Conservation (phyloP, 352 stramenopile species). For the Phytophthora meadii region DNA sequence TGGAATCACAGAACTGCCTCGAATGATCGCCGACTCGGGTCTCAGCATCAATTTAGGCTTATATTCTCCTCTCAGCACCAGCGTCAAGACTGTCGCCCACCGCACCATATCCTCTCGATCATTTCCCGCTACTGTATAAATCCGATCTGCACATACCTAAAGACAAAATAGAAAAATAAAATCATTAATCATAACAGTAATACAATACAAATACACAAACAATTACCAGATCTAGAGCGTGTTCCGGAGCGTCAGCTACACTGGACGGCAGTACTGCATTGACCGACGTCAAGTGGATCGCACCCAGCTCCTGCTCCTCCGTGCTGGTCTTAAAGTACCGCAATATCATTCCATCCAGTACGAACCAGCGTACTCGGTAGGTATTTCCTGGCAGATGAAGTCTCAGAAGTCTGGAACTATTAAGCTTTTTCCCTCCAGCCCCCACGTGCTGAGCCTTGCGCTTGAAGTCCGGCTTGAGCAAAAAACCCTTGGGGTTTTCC, state of each 20-base stretch:
- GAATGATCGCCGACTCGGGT: slow-evolving; percentile 87
- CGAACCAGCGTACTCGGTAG: slow-evolving; percentile 88
- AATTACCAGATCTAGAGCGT: slow-evolving; percentile 83
- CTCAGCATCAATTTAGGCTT: slow-evolving; percentile 91
- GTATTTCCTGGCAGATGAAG: slow-evolving; percentile 83
- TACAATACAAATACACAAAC: slow-evolving; percentile 29
- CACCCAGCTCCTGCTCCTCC: slow-evolving; percentile 90
- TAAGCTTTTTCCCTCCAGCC: slow-evolving; percentile 87
- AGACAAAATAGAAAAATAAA: slow-evolving; percentile 2
- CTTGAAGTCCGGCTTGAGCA: slow-evolving; percentile 92
- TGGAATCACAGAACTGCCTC: slow-evolving; percentile 84
- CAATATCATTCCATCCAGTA: slow-evolving; percentile 90
- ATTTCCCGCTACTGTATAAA: slow-evolving; percentile 89
- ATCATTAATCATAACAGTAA: slow-evolving; percentile 1
- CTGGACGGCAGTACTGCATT: slow-evolving; percentile 90
- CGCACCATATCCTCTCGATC: slow-evolving; percentile 90
- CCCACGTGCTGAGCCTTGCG: slow-evolving; percentile 86
- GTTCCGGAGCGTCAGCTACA: slow-evolving; percentile 85
- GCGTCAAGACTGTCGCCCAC: slow-evolving; percentile 87
- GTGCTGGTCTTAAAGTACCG: slow-evolving; percentile 88
- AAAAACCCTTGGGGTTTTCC: slow-evolving; percentile 89
- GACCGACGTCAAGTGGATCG: slow-evolving; percentile 87
- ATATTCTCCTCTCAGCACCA: slow-evolving; percentile 83
- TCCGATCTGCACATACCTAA: slow-evolving; percentile 86
- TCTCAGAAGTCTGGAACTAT: slow-evolving; percentile 75